These are phyloP conservation scores for Onygenales sp. DNA, from an alignment of 2,329 filamentous ascomycete species.

Conservation along the genomic window DNA sequence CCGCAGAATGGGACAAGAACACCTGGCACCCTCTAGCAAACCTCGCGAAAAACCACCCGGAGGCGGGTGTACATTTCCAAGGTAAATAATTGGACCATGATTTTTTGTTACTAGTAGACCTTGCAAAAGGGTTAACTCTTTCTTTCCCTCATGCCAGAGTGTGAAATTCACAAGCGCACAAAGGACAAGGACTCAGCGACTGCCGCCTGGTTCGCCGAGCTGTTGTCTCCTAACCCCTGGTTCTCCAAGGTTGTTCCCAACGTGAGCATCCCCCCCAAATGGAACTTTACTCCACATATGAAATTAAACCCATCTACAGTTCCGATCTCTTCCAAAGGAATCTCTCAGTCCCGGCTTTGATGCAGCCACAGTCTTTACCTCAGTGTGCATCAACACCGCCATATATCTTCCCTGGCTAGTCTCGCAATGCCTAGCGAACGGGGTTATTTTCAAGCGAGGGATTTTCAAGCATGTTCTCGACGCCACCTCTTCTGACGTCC, in stretches of 20 bases:
- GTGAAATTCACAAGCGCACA: too few relatives aligned
- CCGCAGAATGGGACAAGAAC: conserved; percentile 44
- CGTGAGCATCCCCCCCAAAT: conserved; percentile 24
- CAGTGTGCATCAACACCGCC: conserved; percentile 73
- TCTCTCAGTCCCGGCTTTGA: conserved; percentile 54
- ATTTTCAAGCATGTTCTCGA: conserved; percentile 56
- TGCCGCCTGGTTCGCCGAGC: conserved; percentile 47
- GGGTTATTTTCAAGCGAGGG: conserved; percentile 53
- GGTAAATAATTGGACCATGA: conserved; percentile 24
- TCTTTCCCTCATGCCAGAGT: too few relatives aligned
- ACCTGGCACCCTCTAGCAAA: conserved; percentile 52
- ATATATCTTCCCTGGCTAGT: conserved; percentile 72
- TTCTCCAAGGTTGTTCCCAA: conserved; percentile 58
- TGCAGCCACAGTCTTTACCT: conserved; percentile 61
- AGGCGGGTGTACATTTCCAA: conserved; percentile 68
- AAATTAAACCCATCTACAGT: conserved; percentile 27
- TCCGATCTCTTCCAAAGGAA: conserved; percentile 45
- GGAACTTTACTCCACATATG: too few relatives aligned
- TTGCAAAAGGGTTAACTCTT: too few relatives aligned
- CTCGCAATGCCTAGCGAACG: conserved; percentile 60
- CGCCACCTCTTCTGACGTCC: conserved; percentile 40
- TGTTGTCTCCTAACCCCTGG: conserved; percentile 57
- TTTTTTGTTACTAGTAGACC: too few relatives aligned
- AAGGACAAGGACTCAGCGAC: too few relatives aligned
- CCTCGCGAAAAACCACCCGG: conserved; percentile 52